Conservation (phyloP, 192 early-diverging fungal genomes). For the Chytriomyces sp. region DNA sequence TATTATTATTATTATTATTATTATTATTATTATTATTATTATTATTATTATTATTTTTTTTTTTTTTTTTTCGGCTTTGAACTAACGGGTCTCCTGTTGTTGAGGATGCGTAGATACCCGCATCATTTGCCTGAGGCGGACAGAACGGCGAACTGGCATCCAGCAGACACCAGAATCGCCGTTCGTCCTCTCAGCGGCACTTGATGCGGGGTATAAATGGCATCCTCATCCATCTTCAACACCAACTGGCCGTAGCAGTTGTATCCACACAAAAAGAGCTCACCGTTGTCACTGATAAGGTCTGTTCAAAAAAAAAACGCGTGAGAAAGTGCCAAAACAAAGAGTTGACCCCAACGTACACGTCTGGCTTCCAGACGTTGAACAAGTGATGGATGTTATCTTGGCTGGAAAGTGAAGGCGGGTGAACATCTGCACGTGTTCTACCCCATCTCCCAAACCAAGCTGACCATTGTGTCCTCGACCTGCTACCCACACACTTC, state of each 20-base stretch:
- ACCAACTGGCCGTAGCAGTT: conserved; percentile 39
- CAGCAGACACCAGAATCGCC: conserved; percentile 8
- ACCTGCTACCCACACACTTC: conserved; percentile 34
- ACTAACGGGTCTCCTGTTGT: no score
- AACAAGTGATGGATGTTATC: neutral
- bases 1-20: no score
- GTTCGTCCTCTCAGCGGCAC: conserved; percentile 25
- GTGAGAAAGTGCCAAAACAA: neutral
- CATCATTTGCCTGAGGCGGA: neutral
- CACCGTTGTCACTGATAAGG: neutral
- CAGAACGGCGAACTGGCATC: conserved; percentile 25
- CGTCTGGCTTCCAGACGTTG: conserved; percentile 26
- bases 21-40: no score
- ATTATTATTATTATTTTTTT: no score
- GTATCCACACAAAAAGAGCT: conserved; percentile 14
- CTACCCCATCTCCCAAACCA: conserved; percentile 10
- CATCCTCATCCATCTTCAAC: conserved; percentile 14
- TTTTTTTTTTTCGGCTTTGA: no score
- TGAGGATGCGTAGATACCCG: no score
- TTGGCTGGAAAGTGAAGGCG: neutral
- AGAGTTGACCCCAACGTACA: neutral
- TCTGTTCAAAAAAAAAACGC: neutral
- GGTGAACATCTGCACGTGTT: conserved; percentile 6
- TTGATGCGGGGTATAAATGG: neutral
- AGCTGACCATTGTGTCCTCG: conserved; percentile 32